Conservation (phyloP, 2,329 filamentous ascomycete genomes). For the Fusarium sp. region DNA sequence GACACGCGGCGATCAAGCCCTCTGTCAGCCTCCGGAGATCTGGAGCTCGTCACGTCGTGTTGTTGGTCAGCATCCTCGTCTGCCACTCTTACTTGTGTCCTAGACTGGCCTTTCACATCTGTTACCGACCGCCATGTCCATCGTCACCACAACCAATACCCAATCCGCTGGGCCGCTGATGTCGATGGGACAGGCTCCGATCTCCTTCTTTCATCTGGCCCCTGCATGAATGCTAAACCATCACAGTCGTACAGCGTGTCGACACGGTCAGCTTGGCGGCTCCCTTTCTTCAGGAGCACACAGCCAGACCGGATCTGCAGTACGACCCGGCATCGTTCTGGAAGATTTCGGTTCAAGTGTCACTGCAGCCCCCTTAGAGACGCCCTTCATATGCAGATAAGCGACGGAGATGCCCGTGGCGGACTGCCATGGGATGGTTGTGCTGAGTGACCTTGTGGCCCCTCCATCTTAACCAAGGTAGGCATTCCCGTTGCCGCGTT, state of each 20-base stretch:
- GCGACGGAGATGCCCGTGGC: slow-evolving; percentile 43
- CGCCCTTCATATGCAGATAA: slow-evolving; percentile 41
- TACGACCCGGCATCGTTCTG: slow-evolving; percentile 33
- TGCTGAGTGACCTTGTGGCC: slow-evolving; percentile 33
- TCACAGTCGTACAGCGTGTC: neutral
- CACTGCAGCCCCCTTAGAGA: slow-evolving; percentile 27
- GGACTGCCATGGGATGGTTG: slow-evolving; percentile 20
- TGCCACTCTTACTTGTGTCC: neutral
- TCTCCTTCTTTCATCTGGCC: slow-evolving; percentile 15
- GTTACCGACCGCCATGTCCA: slow-evolving; percentile 16
- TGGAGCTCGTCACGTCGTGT: slow-evolving; percentile 9
- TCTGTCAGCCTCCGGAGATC: slow-evolving; percentile 20
- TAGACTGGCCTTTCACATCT: neutral
- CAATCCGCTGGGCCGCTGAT: slow-evolving; percentile 15
- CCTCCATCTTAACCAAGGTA: slow-evolving; percentile 11
- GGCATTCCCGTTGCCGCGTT: slow-evolving; percentile 10
- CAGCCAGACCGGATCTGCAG: slow-evolving; percentile 17
- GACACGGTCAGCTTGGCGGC: neutral
- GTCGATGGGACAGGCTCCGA: slow-evolving; percentile 5
- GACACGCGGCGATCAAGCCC: slow-evolving; percentile 30
- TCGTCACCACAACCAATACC: slow-evolving; percentile 2
- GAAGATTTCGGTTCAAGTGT: slow-evolving; percentile 37
- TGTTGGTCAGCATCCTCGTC: slow-evolving; percentile 11
- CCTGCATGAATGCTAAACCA: slow-evolving; percentile 24
- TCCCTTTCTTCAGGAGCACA: neutral